These are phyloP conservation scores for Rubroshorea leprosula DNA, from an alignment of 345 rosid species.

Conservation along the genomic window DNA sequence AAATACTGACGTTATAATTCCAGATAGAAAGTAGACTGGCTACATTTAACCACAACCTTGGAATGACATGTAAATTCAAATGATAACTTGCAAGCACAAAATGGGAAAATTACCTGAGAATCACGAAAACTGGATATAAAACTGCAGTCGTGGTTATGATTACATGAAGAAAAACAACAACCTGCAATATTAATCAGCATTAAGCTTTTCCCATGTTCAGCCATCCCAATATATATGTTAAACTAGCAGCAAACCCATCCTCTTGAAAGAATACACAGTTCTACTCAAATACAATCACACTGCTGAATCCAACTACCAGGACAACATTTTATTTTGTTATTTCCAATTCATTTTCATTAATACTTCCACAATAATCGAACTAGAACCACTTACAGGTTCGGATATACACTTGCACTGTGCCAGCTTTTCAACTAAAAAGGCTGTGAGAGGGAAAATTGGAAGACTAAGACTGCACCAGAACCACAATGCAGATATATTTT, in stretches of 20 bases:
- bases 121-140: slow-evolving; percentile 76
- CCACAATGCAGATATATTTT: slow-evolving; percentile 5
- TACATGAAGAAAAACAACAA: slow-evolving; percentile 53
- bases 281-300: not conserved
- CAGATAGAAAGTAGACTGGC: not conserved
- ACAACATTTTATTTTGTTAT: not conserved
- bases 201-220: slow-evolving; percentile 12
- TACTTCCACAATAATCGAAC: not conserved
- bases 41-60: slow-evolving; percentile 1
- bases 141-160: slow-evolving; percentile 60
- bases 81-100: not conserved
- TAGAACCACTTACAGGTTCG: slow-evolving; percentile 52
- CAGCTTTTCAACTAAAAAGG: slow-evolving; percentile 73
- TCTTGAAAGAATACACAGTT: slow-evolving; percentile 4
- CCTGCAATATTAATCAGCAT: slow-evolving; percentile 38
- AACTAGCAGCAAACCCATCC: not conserved
- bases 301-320: not conserved
- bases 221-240: not conserved
- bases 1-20: not conserved
- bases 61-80: not conserved
- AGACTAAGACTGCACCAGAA: slow-evolving; percentile 72
- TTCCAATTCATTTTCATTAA: not conserved
- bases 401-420: slow-evolving; percentile 48
- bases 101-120: slow-evolving; percentile 54
- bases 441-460: slow-evolving; percentile 69